Evolutionary conservation across 805 yeast genomes (phyloP).

Genomic region (Yamadazyma nakazawae): DNA sequence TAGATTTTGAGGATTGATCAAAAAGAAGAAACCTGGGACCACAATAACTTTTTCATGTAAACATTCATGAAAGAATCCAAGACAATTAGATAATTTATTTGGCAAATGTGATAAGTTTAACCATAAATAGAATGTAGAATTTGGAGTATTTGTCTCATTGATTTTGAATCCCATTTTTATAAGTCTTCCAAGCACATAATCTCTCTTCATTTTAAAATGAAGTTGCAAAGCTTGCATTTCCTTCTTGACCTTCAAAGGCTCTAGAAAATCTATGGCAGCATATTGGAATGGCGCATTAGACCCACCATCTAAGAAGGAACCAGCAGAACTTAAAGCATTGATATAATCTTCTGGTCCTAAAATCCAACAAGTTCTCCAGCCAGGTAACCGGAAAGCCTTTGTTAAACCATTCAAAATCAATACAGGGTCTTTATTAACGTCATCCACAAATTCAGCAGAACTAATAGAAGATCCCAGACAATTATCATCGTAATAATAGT

Average conservation of each 20-base stretch:
- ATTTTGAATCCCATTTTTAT: slow-evolving; percentile 53
- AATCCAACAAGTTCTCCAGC: slow-evolving; percentile 65
- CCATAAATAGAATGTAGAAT: slow-evolving; percentile 61
- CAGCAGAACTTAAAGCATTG: slow-evolving; percentile 53
- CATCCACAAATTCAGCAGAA: slow-evolving; percentile 50
- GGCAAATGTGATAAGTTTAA: slow-evolving; percentile 54
- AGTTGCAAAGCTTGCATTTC: slow-evolving; percentile 58
- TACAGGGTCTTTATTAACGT: slow-evolving; percentile 57
- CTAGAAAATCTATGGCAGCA: slow-evolving; percentile 53
- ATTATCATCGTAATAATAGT: slow-evolving; percentile 53
- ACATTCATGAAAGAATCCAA: slow-evolving; percentile 63
- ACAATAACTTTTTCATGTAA: slow-evolving; percentile 56
- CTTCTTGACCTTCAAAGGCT: slow-evolving; percentile 46
- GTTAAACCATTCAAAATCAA: slow-evolving; percentile 59
- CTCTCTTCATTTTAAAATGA: slow-evolving; percentile 57
- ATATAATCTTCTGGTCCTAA: slow-evolving; percentile 61
- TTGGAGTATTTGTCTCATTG: slow-evolving; percentile 43
- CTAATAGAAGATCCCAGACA: slow-evolving; percentile 52
- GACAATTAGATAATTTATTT: slow-evolving; percentile 52
- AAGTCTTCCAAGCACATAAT: slow-evolving; percentile 49
- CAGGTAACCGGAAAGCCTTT: slow-evolving; percentile 59
- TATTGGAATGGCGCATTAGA: slow-evolving; percentile 59
- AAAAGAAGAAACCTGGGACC: slow-evolving; percentile 63
- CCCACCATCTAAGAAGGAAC: slow-evolving; percentile 60
- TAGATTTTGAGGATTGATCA: slow-evolving; percentile 52